Conservation (phyloP, 2,329 filamentous ascomycete genomes). For the Cytospora chrysosperma region DNA sequence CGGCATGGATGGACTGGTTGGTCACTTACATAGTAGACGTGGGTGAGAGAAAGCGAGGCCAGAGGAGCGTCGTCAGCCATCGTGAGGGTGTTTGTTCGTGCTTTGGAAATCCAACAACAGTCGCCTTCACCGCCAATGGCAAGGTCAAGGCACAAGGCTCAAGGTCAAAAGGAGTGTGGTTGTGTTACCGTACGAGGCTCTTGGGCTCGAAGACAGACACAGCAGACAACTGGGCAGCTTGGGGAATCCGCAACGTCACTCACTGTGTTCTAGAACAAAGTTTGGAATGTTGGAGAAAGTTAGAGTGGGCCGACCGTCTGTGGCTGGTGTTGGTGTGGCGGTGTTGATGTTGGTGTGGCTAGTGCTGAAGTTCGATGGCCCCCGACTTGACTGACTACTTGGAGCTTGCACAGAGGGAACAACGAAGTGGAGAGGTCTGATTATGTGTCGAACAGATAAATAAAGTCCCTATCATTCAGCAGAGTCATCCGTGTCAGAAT, state of each 20-base stretch:
- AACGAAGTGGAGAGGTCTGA: neutral
- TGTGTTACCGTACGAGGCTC: neutral
- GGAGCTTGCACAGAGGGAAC: neutral
- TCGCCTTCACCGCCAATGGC: constrained; percentile 15
- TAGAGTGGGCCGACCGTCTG: neutral
- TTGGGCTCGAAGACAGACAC: neutral
- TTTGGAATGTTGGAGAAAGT: neutral
- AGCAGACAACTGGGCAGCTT: too few relatives aligned
- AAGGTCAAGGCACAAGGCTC: constrained; percentile 5
- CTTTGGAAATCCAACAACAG: neutral
- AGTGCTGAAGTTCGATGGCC: neutral
- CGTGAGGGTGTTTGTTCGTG: neutral
- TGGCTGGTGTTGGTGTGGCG: neutral
- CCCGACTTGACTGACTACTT: too few relatives aligned
- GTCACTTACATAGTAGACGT: constrained; percentile 86
- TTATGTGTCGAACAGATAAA: neutral
- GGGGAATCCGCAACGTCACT: neutral
- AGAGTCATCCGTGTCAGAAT: constrained; percentile 13
- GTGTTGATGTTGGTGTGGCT: neutral
- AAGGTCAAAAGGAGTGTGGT: neutral
- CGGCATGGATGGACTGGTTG: neutral
- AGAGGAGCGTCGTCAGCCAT: constrained; percentile 57
- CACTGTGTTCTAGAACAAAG: neutral
- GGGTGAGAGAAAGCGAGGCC: constrained; percentile 88
- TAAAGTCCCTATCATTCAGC: neutral